Evolutionary conservation across 2,329 filamentous ascomycete genomes (phyloP), one percentile per base, ranked within the genome.

Genomic region (Verticillium nonalfalfae): DNA sequence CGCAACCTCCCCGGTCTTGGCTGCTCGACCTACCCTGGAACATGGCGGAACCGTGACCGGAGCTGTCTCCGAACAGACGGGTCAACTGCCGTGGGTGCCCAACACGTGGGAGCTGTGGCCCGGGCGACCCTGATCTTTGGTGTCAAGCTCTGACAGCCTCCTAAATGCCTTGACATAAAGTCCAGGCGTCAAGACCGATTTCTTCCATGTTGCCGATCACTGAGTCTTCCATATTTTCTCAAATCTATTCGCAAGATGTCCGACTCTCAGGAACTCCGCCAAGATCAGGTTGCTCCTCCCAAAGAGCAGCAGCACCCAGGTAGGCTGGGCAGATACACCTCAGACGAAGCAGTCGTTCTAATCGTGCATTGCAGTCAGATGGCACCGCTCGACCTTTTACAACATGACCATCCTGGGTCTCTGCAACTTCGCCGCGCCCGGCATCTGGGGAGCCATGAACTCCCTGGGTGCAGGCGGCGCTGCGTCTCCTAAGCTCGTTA

Each of bases 391-490:
- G 1, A 90, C 88, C 0, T 87, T 89, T 66, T 91, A 85, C 76
- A 91, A 91, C 74, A 86, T 89, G 59, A 82, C 87, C 36, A 83
- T 92, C 45, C 81, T 92, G 1, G 89, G 89, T 0, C 72, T 91
- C 10, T 90, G 86, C 73, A 90, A 89, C 68, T 84, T 91, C 64
- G 78, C 86, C 1, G 88, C 88, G 0, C 89, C 88, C 0, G 89
- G 89, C 0, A 88, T 91, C 63, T 91, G 88, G 88, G 82, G 80
- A 13, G 87, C 87, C 7, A 89, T 91, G 87, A 91, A 90, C 74
- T 86, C 83, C 0, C 80, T 91, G 0, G 89, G 89, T 10, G 89
- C 87, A 1, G 89, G 89, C 57, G 89, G 89, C 3, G 80, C 84
- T 35, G 80, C 86, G 65, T 79, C 81, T 9, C 89, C 89, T 0